phyloP scores from a whole-genome alignment of 805 yeast species.

The Teunomyces kruisii region DNA sequence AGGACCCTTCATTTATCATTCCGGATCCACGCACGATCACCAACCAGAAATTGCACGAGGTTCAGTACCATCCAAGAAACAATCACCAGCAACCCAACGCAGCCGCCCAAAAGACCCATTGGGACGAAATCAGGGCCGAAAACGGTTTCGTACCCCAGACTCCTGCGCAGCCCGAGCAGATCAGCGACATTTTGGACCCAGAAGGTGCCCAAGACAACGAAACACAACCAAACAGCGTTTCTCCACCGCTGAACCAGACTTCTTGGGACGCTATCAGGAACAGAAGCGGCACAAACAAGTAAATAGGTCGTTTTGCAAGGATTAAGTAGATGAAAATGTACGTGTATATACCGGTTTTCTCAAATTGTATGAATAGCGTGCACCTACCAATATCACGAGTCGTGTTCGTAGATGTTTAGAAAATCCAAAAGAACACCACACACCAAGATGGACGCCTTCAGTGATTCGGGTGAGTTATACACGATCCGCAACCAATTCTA shows the following conservation, averaged over 20 bases:
- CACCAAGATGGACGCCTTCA: conserved; percentile 34
- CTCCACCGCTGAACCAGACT: conserved; percentile 6
- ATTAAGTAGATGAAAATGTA: neutral
- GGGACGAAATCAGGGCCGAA: conserved; percentile 37
- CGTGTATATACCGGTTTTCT: conserved; percentile 1
- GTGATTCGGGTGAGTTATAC: conserved; percentile 52
- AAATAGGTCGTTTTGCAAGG: neutral
- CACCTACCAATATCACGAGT: neutral
- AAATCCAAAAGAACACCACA: conserved; percentile 5
- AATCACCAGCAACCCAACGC: neutral
- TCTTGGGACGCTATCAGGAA: conserved; percentile 22
- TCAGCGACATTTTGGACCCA: neutral
- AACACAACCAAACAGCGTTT: neutral
- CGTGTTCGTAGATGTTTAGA: neutral
- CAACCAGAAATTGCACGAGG: conserved; percentile 26
- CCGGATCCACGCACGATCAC: conserved; percentile 28
- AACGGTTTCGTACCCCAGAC: conserved; percentile 24
- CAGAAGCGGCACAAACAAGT: neutral
- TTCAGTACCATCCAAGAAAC: conserved; percentile 16
- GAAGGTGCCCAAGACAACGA: conserved; percentile 2
- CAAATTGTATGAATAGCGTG: neutral
- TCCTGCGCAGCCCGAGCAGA: neutral
- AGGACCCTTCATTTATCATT: conserved; percentile 20
- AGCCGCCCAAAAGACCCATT: conserved; percentile 17
- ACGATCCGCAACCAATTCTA: conserved; percentile 59